phyloP scores from a whole-genome alignment of 208 protist species.

The Naegleria lovaniensis region DNA sequence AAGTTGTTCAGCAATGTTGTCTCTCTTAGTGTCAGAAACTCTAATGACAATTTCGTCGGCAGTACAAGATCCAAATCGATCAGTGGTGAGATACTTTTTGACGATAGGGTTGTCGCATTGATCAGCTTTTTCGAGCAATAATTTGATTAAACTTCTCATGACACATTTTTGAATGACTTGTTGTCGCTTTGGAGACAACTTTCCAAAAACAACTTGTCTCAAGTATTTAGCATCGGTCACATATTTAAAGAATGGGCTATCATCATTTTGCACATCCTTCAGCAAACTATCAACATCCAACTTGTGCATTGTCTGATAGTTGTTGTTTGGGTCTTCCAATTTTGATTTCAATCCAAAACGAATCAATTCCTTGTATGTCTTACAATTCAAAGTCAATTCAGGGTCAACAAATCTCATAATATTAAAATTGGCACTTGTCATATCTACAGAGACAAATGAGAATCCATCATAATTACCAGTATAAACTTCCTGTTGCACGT shows the following conservation, averaged over 20 bases:
- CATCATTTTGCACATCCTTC: not conserved
- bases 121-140: not conserved
- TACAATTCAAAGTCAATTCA: not conserved
- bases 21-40: not conserved
- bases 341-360: too few relatives aligned
- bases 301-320: not conserved
- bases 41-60: not conserved
- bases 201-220: slow-evolving; percentile 7
- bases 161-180: slow-evolving; percentile 1
- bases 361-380: slow-evolving; percentile 1
- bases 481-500: not conserved
- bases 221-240: not conserved
- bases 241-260: not conserved
- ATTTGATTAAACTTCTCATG: not conserved
- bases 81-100: not conserved
- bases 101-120: not conserved
- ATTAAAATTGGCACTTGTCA: not conserved
- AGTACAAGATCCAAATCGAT: not conserved
- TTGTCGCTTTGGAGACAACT: slow-evolving; percentile 17
- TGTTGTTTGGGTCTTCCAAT: not conserved
- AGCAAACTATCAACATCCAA: not conserved
- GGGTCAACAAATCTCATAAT: not conserved
- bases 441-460: not conserved
- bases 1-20: not conserved
- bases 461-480: not conserved